A percentile compares a stretch with the other conserved stretches of the same genome.
phyloP scores from a whole-genome alignment of 2,329 filamentous ascomycete genomes.

The Ceratocystis huliohia region DNA sequence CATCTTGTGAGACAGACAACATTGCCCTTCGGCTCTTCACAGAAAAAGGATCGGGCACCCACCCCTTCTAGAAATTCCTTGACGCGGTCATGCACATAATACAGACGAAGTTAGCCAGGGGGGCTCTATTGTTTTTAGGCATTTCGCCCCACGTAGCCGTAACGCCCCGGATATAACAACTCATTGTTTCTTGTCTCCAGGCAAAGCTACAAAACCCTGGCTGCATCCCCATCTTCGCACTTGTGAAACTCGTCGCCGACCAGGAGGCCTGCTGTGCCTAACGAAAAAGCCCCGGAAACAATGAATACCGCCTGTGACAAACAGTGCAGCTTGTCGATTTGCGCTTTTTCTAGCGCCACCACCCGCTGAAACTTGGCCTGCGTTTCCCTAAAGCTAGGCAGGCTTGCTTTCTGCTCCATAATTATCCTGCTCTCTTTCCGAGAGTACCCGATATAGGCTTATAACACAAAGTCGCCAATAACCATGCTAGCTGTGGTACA shows the following conservation, averaged over 20 bases:
- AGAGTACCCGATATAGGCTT: not conserved
- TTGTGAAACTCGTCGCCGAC: not conserved
- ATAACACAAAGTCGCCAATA: not conserved
- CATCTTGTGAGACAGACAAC: not conserved
- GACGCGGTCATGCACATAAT: not conserved
- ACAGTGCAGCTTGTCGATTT: not conserved
- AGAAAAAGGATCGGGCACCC: not conserved
- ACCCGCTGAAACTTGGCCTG: not conserved
- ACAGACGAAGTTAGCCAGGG: not conserved
- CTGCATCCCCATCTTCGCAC: not conserved
- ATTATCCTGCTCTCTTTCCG: not conserved
- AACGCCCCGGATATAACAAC: not conserved
- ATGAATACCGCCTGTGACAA: not conserved
- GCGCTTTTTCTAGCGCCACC: not conserved
- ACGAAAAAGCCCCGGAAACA: slow-evolving; percentile 2
- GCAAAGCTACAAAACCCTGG: not conserved
- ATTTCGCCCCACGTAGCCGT: not conserved
- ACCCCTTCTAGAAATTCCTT: not conserved
- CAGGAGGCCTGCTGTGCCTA: too few relatives aligned
- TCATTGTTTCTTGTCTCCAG: not conserved
- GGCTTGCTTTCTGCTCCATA: not conserved
- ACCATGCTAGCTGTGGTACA: not conserved
- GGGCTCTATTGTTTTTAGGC: not conserved
- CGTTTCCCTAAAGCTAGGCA: not conserved
- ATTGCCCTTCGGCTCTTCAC: not conserved